These are phyloP conservation scores for Aspergillus sp. DNA, from an alignment of 2,329 filamentous ascomycete species.

Conservation along the genomic window DNA sequence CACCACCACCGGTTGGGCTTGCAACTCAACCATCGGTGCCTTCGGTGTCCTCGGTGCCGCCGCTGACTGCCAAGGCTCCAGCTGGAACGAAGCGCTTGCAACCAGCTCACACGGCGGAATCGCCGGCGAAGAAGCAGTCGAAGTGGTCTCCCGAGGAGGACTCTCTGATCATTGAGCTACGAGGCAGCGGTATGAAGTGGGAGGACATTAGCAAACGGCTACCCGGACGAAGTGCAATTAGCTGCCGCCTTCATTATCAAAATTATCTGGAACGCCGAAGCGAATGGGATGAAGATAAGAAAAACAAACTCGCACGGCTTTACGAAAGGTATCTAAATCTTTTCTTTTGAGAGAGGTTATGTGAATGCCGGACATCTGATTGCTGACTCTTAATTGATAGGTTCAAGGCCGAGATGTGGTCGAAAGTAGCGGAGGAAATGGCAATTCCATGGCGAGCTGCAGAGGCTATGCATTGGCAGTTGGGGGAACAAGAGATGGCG, in stretches of 20 bases:
- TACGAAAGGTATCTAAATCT: conserved; percentile 75
- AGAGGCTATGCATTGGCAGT: conserved; percentile 97
- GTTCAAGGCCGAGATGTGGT: conserved; percentile 98
- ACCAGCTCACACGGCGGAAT: conserved; percentile 51
- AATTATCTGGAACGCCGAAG: conserved; percentile 93
- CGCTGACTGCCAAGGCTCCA: conserved; percentile 31
- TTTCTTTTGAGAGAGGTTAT: conserved; percentile 16
- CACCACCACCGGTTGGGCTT: conserved; percentile 18
- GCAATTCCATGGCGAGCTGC: conserved; percentile 91
- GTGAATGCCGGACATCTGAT: not conserved
- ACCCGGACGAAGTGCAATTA: conserved; percentile 88
- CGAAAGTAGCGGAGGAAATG: conserved; percentile 93
- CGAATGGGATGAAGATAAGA: conserved; percentile 96
- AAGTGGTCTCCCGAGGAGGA: conserved; percentile 97
- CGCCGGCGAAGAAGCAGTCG: conserved; percentile 87
- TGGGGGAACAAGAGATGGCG: conserved; percentile 93
- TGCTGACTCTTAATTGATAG: conserved; percentile 48
- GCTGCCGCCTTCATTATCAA: conserved; percentile 91
- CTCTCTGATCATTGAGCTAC: conserved; percentile 86
- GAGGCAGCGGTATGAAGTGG: conserved; percentile 95
- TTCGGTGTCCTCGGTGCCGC: conserved; percentile 27
- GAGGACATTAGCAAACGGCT: conserved; percentile 93
- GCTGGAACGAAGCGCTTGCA: conserved; percentile 43
- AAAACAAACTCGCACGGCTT: conserved; percentile 90
- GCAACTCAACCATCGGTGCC: conserved; percentile 25